Base-by-base conservation (phyloP, 108 stramenopile species). In the Pseudonitzschia pungens region DNA sequence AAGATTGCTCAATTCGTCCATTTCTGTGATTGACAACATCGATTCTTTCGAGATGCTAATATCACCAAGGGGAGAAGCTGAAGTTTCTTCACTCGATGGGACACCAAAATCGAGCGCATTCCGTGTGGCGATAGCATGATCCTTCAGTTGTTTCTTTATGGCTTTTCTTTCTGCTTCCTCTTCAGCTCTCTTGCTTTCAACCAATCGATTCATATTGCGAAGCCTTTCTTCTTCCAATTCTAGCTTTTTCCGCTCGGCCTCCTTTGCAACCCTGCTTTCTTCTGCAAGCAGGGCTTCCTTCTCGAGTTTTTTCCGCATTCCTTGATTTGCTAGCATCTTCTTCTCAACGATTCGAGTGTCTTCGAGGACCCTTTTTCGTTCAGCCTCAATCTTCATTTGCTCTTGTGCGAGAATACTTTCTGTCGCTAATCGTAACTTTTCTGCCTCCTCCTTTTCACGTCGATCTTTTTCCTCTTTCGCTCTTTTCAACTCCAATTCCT, bases 1-100 rank as follows among this genome's bases (percentile, higher is more conserved):
- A 27, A 74, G 65, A 21, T 57, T 55, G 28, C 66, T 57, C 40
- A 74, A 42, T 52, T 74, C 65, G 26, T 74, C 73, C 11, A 74
- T 26, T 42, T 67, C 66, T 41, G 40, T 26, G 3, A 44, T 44
- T 4, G 66, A 67, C 16, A 67, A 50, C 22, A 24, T 44, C 24
- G 66, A 67, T 26, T 67, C 66, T 40, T 0, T 33, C 8, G 32
- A 31, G n/a, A 62, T 31, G 31, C 60, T 62, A 29, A 40, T n/a
- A 40, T 14, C 60, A 62, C 31, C 20, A 8, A 7, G 15, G 14
- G 20, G 18, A 0, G 60, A 62, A 62, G 36, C 31, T 16, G 60
- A 62, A 40, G 32, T 40, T 4, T 62, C 60, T 62, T 62, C 60
- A 0, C 0, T 16, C 32, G 33, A 62, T 8, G 33, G 33, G 15